These are phyloP conservation scores for Cordyceps fumosorosea DNA, from an alignment of 2,329 filamentous ascomycete genomes.

Conservation along the genomic window DNA sequence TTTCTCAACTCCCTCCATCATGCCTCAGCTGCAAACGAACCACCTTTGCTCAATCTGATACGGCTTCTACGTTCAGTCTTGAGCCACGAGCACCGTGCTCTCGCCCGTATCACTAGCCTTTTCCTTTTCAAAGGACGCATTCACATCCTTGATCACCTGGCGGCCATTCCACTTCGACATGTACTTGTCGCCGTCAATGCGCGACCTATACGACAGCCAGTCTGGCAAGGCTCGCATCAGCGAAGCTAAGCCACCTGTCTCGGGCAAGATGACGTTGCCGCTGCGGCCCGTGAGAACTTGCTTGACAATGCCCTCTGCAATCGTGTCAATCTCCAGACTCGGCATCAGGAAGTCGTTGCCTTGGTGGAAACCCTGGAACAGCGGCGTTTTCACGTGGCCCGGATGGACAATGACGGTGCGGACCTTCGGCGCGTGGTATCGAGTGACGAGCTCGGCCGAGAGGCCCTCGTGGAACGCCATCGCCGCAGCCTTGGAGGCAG, in stretches of 20 bases:
- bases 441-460: conserved; percentile 48
- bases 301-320: conserved; percentile 41
- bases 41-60: not conserved
- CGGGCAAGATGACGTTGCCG: conserved; percentile 41
- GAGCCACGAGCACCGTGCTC: conserved; percentile 32
- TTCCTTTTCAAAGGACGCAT: conserved; percentile 28
- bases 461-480: conserved; percentile 63
- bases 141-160: conserved; percentile 41
- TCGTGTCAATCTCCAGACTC: conserved; percentile 32
- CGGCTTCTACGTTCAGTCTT: conserved; percentile 13
- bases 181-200: conserved; percentile 34
- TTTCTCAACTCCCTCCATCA: not conserved
- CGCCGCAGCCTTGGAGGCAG: conserved; percentile 58
- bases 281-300: conserved; percentile 43
- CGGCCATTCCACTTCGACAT: conserved; percentile 40
- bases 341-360: conserved; percentile 31
- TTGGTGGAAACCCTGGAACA: conserved; percentile 47
- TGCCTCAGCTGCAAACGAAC: not conserved
- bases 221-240: conserved; percentile 49
- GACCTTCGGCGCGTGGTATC: conserved; percentile 57
- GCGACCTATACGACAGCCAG: conserved; percentile 53
- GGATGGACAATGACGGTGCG: conserved; percentile 61
- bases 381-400: conserved; percentile 30
- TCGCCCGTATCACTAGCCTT: conserved; percentile 23
- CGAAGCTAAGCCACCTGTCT: conserved; percentile 31